Evolutionary conservation across 257 asterid genomes (phyloP), one percentile per base, ranked within the genome.

Genomic region (Dorcoceras hygrometricum): DNA sequence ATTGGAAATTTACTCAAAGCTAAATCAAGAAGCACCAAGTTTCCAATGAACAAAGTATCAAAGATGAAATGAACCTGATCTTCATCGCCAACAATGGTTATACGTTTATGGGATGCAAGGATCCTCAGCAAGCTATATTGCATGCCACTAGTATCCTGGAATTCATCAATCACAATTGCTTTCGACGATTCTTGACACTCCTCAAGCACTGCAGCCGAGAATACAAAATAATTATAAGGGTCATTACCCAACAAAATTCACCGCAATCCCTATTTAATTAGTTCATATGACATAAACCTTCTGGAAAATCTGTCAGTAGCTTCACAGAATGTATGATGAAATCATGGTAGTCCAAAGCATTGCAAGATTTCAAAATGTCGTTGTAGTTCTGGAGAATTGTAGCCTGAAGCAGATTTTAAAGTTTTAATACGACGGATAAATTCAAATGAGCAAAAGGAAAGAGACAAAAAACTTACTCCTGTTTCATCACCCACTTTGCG

Each of bases 131-230:
- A 78, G 69, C 75, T 83, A 78, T 93, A 90, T 57, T 93, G 99
- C 95, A 88, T 87, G 71, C 84, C 75, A 87, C 99, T 90, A 74
- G 97, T 93, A 83, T 93, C 99, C 81, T 93, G 99, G 82, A 93
- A 90, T 83, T 93, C 97, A 85, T 90, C 97, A 57, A 93, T 81
- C 71, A 93, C 89, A 36, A 93, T 82, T 67, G 92, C 96, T 77
- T 84, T 90, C 95, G 95, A 85, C 51, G 87, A 75, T 73, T 88
- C 95, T 78, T 83, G 95, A 68, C 91, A 84, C 74, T 84, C 90
- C 71, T 71, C 76, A 39, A 82, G 78, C 34, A 83, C 99, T 93
- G 76, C 73, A 78, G 59, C 65, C 62, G 65, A 73, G 71, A 62
- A 60, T 39, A 80, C 32, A 73, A 69, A 67, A 63, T 62, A 60